These are phyloP conservation scores for Circinella minor DNA, from an alignment of 371 early-diverging fungal genomes.

Conservation along the genomic window DNA sequence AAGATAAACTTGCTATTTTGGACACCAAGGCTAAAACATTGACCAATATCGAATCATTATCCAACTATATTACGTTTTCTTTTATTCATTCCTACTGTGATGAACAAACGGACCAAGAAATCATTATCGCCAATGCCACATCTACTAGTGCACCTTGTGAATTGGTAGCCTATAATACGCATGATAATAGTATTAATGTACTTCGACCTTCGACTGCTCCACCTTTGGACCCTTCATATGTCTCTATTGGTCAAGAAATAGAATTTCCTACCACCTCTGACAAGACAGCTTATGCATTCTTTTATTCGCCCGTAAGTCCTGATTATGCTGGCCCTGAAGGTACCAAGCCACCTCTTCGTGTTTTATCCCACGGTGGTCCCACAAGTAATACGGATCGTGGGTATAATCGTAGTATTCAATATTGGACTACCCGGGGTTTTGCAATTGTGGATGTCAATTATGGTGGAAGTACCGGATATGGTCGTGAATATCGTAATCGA, in stretches of 20 bases:
- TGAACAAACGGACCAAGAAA: constrained; percentile 30
- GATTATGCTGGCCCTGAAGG: constrained; percentile 56
- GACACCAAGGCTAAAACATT: constrained; percentile 53
- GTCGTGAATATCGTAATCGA: constrained; percentile 74
- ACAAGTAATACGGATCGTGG: constrained; percentile 44
- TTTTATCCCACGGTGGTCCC: constrained; percentile 79
- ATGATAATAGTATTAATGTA: constrained; percentile 16
- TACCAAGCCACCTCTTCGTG: constrained; percentile 69
- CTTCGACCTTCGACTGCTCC: constrained; percentile 24
- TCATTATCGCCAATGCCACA: constrained; percentile 37
- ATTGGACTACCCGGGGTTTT: constrained; percentile 80
- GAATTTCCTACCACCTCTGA: constrained; percentile 62
- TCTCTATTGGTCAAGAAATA: constrained; percentile 69
- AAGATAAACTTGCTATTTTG: constrained; percentile 48
- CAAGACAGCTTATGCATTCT: constrained; percentile 60
- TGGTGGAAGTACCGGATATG: constrained; percentile 78
- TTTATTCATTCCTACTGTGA: constrained; percentile 36
- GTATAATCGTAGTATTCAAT: constrained; percentile 61
- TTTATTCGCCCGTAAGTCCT: constrained; percentile 71
- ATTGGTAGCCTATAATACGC: constrained; percentile 27
- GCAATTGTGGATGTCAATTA: constrained; percentile 79
- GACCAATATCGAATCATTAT: constrained; percentile 36
- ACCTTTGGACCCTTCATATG: constrained; percentile 44
- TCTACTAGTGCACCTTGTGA: constrained; percentile 31
- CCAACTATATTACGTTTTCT: constrained; percentile 38